These are phyloP conservation scores for Chytriomyces hyalinus DNA, from an alignment of 192 early-diverging fungal genomes.

Conservation along the genomic window DNA sequence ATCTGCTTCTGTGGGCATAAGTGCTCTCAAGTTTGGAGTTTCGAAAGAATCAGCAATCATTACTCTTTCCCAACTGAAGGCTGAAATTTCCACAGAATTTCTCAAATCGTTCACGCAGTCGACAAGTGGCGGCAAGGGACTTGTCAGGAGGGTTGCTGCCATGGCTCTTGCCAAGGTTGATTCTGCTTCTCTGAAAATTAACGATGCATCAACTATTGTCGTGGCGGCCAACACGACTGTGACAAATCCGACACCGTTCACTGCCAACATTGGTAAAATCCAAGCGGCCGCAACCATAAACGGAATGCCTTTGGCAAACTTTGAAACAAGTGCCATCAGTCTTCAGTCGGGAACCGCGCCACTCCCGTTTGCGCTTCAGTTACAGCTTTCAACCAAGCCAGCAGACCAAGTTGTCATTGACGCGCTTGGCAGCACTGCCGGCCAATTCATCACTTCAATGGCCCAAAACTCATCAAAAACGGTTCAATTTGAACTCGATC, in stretches of 20 bases:
- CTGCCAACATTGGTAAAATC: conserved; percentile 15
- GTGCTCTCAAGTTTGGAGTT: conserved; percentile 47
- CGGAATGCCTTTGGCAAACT: not conserved
- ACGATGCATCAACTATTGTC: conserved; percentile 25
- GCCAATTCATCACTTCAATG: not conserved
- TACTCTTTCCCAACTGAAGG: conserved; percentile 48
- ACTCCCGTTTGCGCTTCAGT: not conserved
- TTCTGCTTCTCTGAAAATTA: conserved; percentile 29
- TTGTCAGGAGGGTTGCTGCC: not conserved
- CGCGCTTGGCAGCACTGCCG: not conserved
- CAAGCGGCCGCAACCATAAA: not conserved
- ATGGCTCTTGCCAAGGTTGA: conserved; percentile 16
- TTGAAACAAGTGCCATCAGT: not conserved
- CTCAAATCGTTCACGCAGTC: conserved; percentile 26
- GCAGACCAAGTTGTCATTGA: not conserved
- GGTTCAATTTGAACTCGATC: not conserved
- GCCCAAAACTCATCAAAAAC: not conserved
- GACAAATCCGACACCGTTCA: conserved; percentile 44
- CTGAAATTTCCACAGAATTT: conserved; percentile 36
- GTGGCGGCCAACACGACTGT: conserved; percentile 27
- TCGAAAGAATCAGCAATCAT: conserved; percentile 36
- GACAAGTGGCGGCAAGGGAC: not conserved
- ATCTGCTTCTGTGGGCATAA: conserved; percentile 45
- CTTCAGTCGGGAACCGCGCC: not conserved
- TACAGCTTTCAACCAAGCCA: not conserved